Base-by-base conservation (phyloP, 805 yeast species). In the Barnettozyma californica region DNA sequence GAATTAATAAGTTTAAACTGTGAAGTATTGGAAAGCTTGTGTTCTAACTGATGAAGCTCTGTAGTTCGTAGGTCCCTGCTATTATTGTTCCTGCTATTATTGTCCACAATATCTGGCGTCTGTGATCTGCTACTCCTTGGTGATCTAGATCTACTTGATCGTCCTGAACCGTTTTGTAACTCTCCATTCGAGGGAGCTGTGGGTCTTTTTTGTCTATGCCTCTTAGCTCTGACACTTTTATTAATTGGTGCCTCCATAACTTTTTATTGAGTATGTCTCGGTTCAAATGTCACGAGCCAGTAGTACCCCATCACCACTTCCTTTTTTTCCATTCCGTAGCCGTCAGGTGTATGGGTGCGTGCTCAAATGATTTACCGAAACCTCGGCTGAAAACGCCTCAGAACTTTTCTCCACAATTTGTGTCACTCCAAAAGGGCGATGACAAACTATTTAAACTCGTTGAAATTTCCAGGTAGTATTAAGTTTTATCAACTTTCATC, bases 1-100 rank as follows among this genome's bases (percentile, higher is more conserved):
- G 62, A 53, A 38, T 53, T 58, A 23, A 56, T 48, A 16, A 57
- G 54, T 18, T 46, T 58, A 19, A 58, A 27, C 36, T 54, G 45
- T 1, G 52, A 46, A 3, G 56, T 49, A 4, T 26, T 5, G 1
- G 35, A 13, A 9, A 56, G 41, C 20, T 43, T 46, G 25, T 56
- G 49, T n/a, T 48, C 45, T 8, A 57, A 23, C 3, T 39, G 36
- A 1, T 34, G 19, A 5, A 60, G 42, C 44, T 60, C 64, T 14
- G 46, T 46, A 1, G 45, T 27, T 40, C 51, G 41, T 3, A 35
- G 9, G 36, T 36, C 23, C 53, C 45, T 20, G n/a, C n/a, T n/a
- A n/a, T n/a, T n/a, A n/a, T n/a, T n/a, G n/a, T n/a, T n/a, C n/a
- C n/a, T n/a, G n/a, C n/a, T 4, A 29, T 2, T 10, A n/a, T 9